Conservation (phyloP, 139 green algal species). For the Tetradesmus obliquus region DNA sequence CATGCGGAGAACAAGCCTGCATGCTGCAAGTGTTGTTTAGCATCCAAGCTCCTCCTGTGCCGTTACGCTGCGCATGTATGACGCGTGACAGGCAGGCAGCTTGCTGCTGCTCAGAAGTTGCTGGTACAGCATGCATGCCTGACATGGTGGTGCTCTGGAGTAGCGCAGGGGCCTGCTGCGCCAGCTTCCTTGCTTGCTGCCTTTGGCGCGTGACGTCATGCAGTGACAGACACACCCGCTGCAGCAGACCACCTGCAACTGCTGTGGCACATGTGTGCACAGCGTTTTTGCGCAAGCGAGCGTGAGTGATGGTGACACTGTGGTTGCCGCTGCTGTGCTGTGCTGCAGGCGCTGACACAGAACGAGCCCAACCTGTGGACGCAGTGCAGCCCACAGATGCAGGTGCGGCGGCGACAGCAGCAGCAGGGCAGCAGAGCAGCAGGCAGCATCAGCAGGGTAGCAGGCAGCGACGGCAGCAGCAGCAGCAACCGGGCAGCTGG, state of each 20-base stretch:
- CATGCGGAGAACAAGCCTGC: too few relatives aligned
- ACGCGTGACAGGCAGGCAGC: too few relatives aligned
- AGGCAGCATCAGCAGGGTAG: not conserved
- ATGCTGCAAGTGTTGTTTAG: too few relatives aligned
- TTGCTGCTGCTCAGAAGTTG: too few relatives aligned
- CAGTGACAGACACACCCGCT: not conserved
- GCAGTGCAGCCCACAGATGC: slow-evolving; percentile 60
- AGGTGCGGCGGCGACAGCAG: slow-evolving; percentile 52
- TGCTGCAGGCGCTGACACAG: slow-evolving; percentile 74
- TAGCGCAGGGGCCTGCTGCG: too few relatives aligned
- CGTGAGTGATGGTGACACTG: not conserved
- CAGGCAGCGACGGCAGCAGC: not conserved
- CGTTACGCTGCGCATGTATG: too few relatives aligned
- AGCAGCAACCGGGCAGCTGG: not conserved
- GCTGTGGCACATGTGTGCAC: not conserved
- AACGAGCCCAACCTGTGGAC: slow-evolving; percentile 84
- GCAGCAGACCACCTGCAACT: not conserved
- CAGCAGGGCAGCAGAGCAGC: not conserved
- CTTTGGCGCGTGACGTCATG: too few relatives aligned
- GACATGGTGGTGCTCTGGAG: too few relatives aligned
- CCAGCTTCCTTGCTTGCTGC: not conserved
- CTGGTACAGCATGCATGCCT: too few relatives aligned
- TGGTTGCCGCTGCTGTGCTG: not conserved
- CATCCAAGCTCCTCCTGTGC: too few relatives aligned
- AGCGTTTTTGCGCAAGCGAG: not conserved